Conservation (phyloP, 495 filamentous ascomycete genomes). For the Neurospora discreta region DNA sequence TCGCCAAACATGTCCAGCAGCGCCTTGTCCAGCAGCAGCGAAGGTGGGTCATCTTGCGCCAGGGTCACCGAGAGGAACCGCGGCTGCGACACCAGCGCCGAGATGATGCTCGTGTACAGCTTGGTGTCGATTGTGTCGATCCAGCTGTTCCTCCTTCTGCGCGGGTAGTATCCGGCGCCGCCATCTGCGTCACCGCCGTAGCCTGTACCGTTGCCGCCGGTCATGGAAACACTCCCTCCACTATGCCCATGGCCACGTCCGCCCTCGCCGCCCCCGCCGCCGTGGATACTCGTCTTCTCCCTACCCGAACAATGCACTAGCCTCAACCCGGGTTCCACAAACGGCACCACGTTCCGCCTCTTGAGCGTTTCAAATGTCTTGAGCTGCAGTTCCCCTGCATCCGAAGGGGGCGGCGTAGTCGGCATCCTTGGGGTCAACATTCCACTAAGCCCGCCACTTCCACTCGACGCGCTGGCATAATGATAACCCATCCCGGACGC, state of each 20-base stretch:
- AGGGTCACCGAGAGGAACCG: slow-evolving; percentile 79
- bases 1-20: slow-evolving; percentile 56
- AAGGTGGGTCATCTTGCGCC: slow-evolving; percentile 73
- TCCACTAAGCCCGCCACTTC: slow-evolving; percentile 5
- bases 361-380: slow-evolving; percentile 71
- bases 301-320: slow-evolving; percentile 76
- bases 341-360: slow-evolving; percentile 61
- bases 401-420: slow-evolving; percentile 65
- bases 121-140: slow-evolving; percentile 45
- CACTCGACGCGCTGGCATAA: slow-evolving; percentile 39
- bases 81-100: slow-evolving; percentile 60
- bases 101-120: slow-evolving; percentile 55
- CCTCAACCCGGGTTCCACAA: slow-evolving; percentile 53
- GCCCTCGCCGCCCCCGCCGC: slow-evolving; percentile 12
- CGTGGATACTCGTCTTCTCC: slow-evolving; percentile 17
- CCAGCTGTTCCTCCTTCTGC: slow-evolving; percentile 21
- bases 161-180: slow-evolving; percentile 3
- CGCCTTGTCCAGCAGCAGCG: slow-evolving; percentile 66
- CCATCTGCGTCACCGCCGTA: slow-evolving; percentile 2
- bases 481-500: slow-evolving; percentile 15
- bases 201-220: slow-evolving; percentile 5
- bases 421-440: slow-evolving; percentile 26
- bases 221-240: neutral
- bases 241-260: neutral
- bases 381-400: slow-evolving; percentile 63